phyloP scores from a whole-genome alignment of 2,329 filamentous ascomycete genomes.

The Aspergillus puulaauensis region DNA sequence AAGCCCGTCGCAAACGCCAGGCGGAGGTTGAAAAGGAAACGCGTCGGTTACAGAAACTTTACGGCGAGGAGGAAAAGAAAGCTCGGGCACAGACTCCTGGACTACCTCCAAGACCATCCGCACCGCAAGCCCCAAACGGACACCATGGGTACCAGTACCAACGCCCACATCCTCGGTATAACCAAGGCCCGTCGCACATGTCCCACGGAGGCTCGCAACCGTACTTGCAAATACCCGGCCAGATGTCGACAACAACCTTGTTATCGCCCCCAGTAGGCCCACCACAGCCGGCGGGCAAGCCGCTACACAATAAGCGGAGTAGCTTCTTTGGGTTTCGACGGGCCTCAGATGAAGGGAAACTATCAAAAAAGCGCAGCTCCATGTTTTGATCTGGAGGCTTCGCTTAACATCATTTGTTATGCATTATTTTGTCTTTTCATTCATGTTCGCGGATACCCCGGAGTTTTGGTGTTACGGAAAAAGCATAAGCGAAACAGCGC shows the following conservation, averaged over 20 bases:
- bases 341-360: slow-evolving; percentile 34
- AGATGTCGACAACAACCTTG: slow-evolving; percentile 10
- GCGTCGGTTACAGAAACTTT: slow-evolving; percentile 63
- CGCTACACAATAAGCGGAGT: slow-evolving; percentile 41
- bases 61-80: slow-evolving; percentile 48
- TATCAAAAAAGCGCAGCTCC: slow-evolving; percentile 48
- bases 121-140: slow-evolving; percentile 14
- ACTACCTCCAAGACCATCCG: slow-evolving; percentile 21
- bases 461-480: slow-evolving; percentile 7
- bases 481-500: slow-evolving; percentile 6
- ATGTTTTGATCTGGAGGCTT: slow-evolving; percentile 38
- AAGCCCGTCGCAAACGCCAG: slow-evolving; percentile 47
- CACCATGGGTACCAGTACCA: not conserved
- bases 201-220: slow-evolving; percentile 10
- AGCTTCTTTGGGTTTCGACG: slow-evolving; percentile 47
- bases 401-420: not conserved
- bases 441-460: slow-evolving; percentile 2
- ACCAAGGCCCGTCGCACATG: slow-evolving; percentile 13
- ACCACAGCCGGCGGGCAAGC: slow-evolving; percentile 1
- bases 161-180: slow-evolving; percentile 17
- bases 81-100: slow-evolving; percentile 26
- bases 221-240: slow-evolving; percentile 16
- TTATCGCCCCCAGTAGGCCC: slow-evolving; percentile 7
- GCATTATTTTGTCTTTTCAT: not conserved
- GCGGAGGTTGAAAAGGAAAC: slow-evolving; percentile 73